Evolutionary conservation across 2,329 filamentous ascomycete species (phyloP), one percentile per base, ranked within the genome.

Genomic region (Pseudocercospora cruenta): DNA sequence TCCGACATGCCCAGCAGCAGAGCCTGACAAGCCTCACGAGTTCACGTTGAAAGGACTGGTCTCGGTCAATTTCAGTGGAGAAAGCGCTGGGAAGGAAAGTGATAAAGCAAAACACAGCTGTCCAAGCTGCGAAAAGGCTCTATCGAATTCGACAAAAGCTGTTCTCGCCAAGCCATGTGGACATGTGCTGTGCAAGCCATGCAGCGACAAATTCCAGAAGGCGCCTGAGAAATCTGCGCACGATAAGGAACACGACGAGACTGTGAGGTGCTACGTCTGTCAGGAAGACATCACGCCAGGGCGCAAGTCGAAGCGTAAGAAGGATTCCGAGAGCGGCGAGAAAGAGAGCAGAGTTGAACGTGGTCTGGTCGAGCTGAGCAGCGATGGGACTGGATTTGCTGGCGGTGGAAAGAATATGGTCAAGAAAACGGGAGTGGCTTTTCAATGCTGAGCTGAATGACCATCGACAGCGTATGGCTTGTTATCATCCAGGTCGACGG

Each of bases 341-440:
- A 87, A 87, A 71, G 85, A 88, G 39, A 67, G 62, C 45, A 87
- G 82, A 60, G 84, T 90, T 39, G 87, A 84, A 66, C 87, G 89
- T 0, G 94, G 94, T 0, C 76, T 97, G 36, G 89, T 97, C 2
- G 88, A 91, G 74, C 86, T 98, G 58, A 89, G 87, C 71, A 92
- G 90, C 39, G 94, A 97, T 73, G 94, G 94, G 0, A 98, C 94
- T 0, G 94, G 94, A 0, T 98, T 97, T 79, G 94, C 94, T 4
- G 91, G 92, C 4, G 90, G 90, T n/a, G 94, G 95, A 2, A 86
- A 87, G 60, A 96, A 91, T 75, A 87, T 91, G 72, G 93, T 96
- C 16, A 91, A 91, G 79, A 95, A 90, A 77, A 81, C 86, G 3
- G 90, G 91, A 0, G 88, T 96, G 19, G 90, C 90, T 0, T 97